Evolutionary conservation across 1,284 basidiomycete species (phyloP), one percentile per base, ranked within the genome.

Genomic region (Leccinum ponderosum): DNA sequence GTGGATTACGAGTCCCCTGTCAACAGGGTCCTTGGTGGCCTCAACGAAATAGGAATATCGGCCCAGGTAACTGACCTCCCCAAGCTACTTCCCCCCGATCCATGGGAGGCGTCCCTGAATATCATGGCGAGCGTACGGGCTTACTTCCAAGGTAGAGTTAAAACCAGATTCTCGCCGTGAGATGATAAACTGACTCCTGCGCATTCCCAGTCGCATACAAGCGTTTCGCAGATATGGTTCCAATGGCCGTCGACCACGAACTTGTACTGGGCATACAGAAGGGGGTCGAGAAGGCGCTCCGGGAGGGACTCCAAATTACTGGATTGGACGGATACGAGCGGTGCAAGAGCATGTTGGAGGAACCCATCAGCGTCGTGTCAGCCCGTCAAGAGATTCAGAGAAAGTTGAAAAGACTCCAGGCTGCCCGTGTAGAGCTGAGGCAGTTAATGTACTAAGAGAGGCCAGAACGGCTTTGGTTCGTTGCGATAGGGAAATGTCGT

Each of bases 81-180:
- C 0, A 86, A 82, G 62, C 69, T 92, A 0, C 74, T 87, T 3
- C 80, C 84, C 0, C 60, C 80, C 84, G 86, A 89, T 63, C 72
- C 74, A 0, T 82, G 80, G 77, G 84, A n/a, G n/a, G n/a, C n/a
- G n/a, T n/a, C n/a, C n/a, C 69, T 91, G 3, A 69, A 73, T 9
- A 87, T 90, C 65, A 90, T 90, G 87, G 85, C 89, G 0, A 82
- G 86, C 48, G 86, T 87, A 4, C 78, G 87, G 1, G 90, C 87
- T 0, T 91, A 91, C 65, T 91, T 89, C 71, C 87, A 90, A 80
- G 84, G 87, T 87, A 61, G 8, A 65, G 62, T 29, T 12, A 29
- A 53, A 17, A 2, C 6, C 1, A 0, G 6, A 14, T 11, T 35
- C 1, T 8, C 22, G 3, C 2, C 14, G 4, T 37, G 33, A n/a